A percentile compares a stretch with the other conserved stretches of the same genome.
phyloP scores from a whole-genome alignment of 371 early-diverging fungal genomes.

The Apophysomyces trapeziformis region DNA sequence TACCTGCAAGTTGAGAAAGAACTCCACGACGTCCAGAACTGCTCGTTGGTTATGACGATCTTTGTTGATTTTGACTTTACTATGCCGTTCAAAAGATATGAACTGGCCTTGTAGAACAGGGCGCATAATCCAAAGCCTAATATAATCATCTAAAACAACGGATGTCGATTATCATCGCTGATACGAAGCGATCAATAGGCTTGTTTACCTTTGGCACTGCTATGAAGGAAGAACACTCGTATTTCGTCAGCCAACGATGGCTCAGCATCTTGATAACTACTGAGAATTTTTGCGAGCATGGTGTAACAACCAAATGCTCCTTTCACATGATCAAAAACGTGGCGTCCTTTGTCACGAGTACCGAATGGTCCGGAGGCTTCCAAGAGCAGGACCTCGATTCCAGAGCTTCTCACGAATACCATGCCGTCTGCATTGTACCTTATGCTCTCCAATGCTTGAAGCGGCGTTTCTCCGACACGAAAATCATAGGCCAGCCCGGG shows the following conservation, averaged over 20 bases:
- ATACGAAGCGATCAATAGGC: background rate
- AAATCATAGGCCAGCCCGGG: slow-evolving; percentile 1
- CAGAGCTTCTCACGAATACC: background rate
- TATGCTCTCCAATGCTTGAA: background rate
- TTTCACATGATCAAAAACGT: slow-evolving; percentile 17
- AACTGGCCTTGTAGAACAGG: background rate
- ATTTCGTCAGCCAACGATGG: slow-evolving; percentile 4
- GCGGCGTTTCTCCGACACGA: slow-evolving; percentile 13
- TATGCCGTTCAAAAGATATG: background rate
- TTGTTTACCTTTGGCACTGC: slow-evolving; percentile 11
- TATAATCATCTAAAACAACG: background rate
- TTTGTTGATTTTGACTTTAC: background rate
- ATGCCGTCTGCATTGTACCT: slow-evolving; percentile 17
- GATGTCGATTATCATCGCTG: background rate
- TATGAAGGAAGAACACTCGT: slow-evolving; percentile 15
- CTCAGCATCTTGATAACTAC: slow-evolving; percentile 13
- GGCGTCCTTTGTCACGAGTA: background rate
- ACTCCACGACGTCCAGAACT: background rate
- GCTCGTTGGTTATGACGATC: background rate
- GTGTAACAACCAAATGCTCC: slow-evolving; percentile 18
- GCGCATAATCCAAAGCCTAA: slow-evolving; percentile 8
- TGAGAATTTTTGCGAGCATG: slow-evolving; percentile 12
- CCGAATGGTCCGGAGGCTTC: slow-evolving; percentile 16
- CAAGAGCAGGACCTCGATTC: slow-evolving; percentile 14
- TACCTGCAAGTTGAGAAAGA: background rate